Percentiles rank a stretch among this genome's conserved stretches.
phyloP scores from a whole-genome alignment of 2,329 filamentous ascomycete species.

The Xylaria sp. region DNA sequence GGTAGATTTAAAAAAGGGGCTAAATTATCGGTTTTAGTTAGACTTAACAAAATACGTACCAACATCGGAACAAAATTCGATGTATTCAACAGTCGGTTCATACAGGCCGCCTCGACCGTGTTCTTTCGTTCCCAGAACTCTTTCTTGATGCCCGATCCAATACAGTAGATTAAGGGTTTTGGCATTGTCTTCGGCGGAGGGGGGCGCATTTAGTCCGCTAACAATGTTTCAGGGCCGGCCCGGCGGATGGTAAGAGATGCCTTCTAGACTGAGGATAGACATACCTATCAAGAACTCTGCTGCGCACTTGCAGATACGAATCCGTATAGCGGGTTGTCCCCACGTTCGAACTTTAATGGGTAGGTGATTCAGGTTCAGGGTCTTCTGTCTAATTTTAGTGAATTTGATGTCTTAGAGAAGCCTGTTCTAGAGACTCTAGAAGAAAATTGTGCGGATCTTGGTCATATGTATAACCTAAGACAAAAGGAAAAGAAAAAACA shows the following conservation, averaged over 20 bases:
- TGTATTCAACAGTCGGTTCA: background rate
- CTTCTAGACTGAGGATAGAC: background rate
- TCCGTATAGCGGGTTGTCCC: slow-evolving; percentile 10
- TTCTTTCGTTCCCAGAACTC: background rate
- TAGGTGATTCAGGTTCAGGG: background rate
- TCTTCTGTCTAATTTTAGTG: background rate
- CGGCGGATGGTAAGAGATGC: background rate
- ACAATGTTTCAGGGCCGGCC: background rate
- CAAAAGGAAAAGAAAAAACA: background rate
- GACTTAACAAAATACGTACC: background rate
- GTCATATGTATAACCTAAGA: background rate
- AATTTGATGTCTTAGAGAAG: background rate
- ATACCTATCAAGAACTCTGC: slow-evolving; percentile 3
- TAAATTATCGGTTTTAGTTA: too few species aligned
- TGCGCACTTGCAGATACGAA: slow-evolving; percentile 21
- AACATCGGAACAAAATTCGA: background rate
- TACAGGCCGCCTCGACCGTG: background rate
- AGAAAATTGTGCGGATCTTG: background rate
- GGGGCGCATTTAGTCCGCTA: too few species aligned
- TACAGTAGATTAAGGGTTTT: too few species aligned
- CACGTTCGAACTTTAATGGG: background rate
- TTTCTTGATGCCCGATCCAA: background rate
- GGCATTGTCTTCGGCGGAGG: too few species aligned
- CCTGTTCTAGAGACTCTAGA: background rate
- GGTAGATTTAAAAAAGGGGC: too few species aligned